Conservation (phyloP, 306 rosid genomes). For the Acacia confusa region DNA sequence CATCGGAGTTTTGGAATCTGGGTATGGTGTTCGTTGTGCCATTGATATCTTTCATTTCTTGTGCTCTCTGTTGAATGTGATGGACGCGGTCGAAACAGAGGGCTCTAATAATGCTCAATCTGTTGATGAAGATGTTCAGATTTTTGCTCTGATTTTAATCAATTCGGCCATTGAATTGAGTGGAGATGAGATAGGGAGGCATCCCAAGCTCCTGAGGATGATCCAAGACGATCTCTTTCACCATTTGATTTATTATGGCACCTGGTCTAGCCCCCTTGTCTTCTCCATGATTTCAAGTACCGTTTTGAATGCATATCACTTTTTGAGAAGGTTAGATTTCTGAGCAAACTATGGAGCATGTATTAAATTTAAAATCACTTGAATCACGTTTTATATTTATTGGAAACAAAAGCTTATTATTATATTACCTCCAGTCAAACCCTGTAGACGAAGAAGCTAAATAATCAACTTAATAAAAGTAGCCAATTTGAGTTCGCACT, state of each 20-base stretch:
- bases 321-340: conserved; percentile 66
- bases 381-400: too few species aligned
- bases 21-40: conserved; percentile 70
- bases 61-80: conserved; percentile 84
- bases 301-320: conserved; percentile 76
- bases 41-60: conserved; percentile 77
- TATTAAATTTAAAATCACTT: too few species aligned
- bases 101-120: conserved; percentile 46
- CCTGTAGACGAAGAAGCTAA: too few species aligned
- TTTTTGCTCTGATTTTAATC: conserved; percentile 72
- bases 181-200: conserved; percentile 73
- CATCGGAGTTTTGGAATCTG: conserved; percentile 37
- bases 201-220: conserved; percentile 85
- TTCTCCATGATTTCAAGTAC: conserved; percentile 95
- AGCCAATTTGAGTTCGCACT: too few species aligned
- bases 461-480: too few species aligned
- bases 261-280: conserved; percentile 70
- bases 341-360: neutral
- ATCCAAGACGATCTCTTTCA: conserved; percentile 85
- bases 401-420: too few species aligned
- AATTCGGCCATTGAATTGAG: conserved; percentile 77
- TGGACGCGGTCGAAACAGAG: conserved; percentile 57
- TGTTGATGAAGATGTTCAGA: conserved; percentile 81
- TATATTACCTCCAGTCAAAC: too few species aligned
- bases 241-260: conserved; percentile 84